Percentiles rank a stretch among this genome's conserved stretches.
These are phyloP conservation scores for Antitrichia curtipendula DNA, from an alignment of 225 moss, liverwort and hornwort genomes.

Conservation along the genomic window DNA sequence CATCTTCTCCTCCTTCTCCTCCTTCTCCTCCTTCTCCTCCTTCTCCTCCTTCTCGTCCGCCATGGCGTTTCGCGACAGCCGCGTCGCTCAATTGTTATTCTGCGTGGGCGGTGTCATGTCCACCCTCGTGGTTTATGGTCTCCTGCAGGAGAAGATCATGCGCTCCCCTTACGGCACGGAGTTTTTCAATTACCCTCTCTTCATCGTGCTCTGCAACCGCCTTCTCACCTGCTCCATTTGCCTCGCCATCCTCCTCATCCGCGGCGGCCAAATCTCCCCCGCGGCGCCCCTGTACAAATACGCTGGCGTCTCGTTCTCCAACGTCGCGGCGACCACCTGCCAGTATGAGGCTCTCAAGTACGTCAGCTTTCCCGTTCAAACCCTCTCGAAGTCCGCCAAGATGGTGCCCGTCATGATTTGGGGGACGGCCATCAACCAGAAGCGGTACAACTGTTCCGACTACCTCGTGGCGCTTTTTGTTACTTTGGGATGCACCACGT, in stretches of 20 bases:
- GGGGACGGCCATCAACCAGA: constrained; percentile 77
- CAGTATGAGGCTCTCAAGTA: constrained; percentile 98
- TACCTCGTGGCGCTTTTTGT: constrained; percentile 72
- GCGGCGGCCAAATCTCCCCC: constrained; percentile 48
- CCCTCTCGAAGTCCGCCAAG: constrained; percentile 90
- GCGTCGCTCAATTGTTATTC: constrained; percentile 33
- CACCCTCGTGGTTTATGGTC: constrained; percentile 76
- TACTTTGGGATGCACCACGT: constrained; percentile 65
- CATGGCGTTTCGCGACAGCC: constrained; percentile 27
- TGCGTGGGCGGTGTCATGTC: constrained; percentile 75
- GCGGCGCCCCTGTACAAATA: constrained; percentile 94
- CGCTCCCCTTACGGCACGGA: constrained; percentile 68
- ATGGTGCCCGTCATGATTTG: constrained; percentile 99
- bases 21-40: not conserved
- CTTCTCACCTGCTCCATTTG: constrained; percentile 48
- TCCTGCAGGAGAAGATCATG: constrained; percentile 90
- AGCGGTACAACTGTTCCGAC: constrained; percentile 55
- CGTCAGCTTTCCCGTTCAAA: constrained; percentile 97
- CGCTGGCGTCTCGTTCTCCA: constrained; percentile 79
- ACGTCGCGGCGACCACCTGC: constrained; percentile 78
- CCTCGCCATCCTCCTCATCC: constrained; percentile 35
- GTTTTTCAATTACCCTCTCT: constrained; percentile 60
- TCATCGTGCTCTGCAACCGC: constrained; percentile 74
- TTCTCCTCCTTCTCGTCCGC: not conserved
- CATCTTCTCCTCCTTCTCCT: not conserved